A percentile compares a stretch with the other conserved stretches of the same genome.
These are phyloP conservation scores for Sporobolomyces pararoseus DNA, from an alignment of 768 basidiomycete genomes.

Conservation along the genomic window DNA sequence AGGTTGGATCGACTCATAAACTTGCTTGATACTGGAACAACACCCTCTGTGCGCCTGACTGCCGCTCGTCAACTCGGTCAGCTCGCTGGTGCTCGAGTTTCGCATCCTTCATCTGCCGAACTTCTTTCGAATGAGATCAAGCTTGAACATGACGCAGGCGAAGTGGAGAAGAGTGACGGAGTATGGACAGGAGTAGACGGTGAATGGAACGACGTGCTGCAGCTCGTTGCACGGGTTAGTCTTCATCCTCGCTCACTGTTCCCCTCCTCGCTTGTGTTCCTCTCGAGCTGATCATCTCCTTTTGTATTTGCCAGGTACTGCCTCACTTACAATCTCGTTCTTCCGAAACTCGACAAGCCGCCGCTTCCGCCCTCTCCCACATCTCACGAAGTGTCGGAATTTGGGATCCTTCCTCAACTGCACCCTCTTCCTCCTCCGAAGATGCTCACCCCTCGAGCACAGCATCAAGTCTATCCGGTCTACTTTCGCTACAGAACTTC, in stretches of 20 bases:
- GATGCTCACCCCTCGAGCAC: neutral
- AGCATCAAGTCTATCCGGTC: constrained; percentile 4
- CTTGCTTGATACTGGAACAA: constrained; percentile 91
- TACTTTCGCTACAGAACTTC: constrained; percentile 68
- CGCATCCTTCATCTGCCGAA: constrained; percentile 49
- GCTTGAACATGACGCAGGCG: neutral
- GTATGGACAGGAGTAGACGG: constrained; percentile 46
- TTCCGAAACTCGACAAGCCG: constrained; percentile 85
- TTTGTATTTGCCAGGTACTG: constrained; percentile 60
- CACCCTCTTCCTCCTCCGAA: constrained; percentile 7
- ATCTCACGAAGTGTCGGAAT: constrained; percentile 76
- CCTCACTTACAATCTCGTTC: constrained; percentile 87
- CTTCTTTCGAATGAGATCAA: constrained; percentile 46
- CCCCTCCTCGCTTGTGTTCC: neutral
- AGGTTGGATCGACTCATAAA: constrained; percentile 89
- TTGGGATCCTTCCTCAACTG: constrained; percentile 57
- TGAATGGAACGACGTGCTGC: constrained; percentile 85
- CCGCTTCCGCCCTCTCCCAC: constrained; percentile 79
- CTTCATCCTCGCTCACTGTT: neutral
- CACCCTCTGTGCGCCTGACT: constrained; percentile 80
- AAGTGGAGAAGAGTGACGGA: neutral
- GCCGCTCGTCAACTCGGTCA: constrained; percentile 95
- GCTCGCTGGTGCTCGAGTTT: constrained; percentile 76
- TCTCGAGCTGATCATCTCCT: neutral
- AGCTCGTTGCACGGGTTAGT: constrained; percentile 80